These are phyloP conservation scores for Porphyrellus cyaneotinctus DNA, from an alignment of 768 basidiomycete genomes.

Conservation along the genomic window DNA sequence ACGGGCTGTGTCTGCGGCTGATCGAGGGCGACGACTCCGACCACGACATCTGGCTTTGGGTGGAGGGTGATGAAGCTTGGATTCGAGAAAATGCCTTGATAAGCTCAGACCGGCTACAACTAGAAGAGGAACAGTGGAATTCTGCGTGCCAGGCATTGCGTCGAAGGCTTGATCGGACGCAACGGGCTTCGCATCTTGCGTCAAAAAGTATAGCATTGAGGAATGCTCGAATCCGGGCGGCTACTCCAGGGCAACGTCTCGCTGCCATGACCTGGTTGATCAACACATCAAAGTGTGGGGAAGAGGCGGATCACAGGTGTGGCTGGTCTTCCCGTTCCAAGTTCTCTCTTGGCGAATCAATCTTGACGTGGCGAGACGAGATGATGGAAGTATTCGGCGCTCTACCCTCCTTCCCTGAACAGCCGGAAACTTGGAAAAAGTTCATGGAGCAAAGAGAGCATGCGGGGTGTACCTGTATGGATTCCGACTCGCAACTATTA, in stretches of 20 bases:
- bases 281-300: neutral
- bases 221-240: neutral
- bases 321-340: neutral
- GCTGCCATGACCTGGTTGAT: neutral
- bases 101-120: neutral
- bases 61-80: neutral
- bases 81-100: neutral
- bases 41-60: constrained; percentile 1
- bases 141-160: neutral
- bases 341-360: neutral
- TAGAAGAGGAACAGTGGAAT: neutral
- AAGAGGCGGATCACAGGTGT: neutral
- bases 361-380: neutral
- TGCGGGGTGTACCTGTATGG: neutral
- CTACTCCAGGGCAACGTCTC: neutral
- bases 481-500: neutral
- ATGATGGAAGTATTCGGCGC: neutral
- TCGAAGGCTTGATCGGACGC: neutral
- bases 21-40: constrained; percentile 1
- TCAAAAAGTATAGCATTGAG: neutral
- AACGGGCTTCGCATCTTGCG: neutral
- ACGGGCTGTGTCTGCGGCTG: neutral
- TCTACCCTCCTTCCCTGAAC: neutral
- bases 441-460: neutral
- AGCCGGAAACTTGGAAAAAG: neutral